Evolutionary conservation across 2,329 filamentous ascomycete genomes (phyloP).

Genomic region (Drechslerella dactyloides): DNA sequence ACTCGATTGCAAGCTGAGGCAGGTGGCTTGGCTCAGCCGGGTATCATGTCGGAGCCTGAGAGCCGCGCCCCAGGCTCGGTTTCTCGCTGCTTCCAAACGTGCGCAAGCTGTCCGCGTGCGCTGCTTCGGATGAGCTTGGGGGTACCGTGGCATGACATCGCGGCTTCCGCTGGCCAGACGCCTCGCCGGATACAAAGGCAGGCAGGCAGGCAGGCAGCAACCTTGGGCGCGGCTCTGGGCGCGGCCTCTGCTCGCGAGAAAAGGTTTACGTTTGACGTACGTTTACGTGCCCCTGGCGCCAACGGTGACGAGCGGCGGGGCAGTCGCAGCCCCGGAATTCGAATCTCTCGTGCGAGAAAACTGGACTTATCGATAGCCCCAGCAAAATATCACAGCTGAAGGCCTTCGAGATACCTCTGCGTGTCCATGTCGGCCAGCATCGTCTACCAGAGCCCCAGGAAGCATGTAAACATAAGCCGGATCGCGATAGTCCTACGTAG

Average conservation of each 20-base stretch:
- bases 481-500: neutral
- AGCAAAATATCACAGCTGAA: neutral
- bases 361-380: constrained; percentile 38
- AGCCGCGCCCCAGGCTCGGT: neutral
- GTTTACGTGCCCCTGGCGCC: constrained; percentile 1
- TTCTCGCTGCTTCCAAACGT: neutral
- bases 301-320: constrained; percentile 9
- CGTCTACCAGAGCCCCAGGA: neutral
- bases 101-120: too few relatives aligned
- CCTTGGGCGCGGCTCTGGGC: neutral
- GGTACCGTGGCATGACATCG: neutral
- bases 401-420: neutral
- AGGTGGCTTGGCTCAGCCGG: neutral
- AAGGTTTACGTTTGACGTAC: neutral
- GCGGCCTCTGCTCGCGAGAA: neutral
- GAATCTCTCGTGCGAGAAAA: constrained; percentile 47
- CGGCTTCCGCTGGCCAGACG: neutral
- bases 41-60: neutral
- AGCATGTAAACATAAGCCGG: neutral
- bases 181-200: neutral
- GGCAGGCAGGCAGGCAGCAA: constrained; percentile 1
- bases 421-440: neutral
- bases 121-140: neutral
- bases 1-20: neutral
- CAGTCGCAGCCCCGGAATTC: constrained; percentile 1